Base-by-base conservation (phyloP, 352 stramenopile genomes). In the Globisporangium radiosum region DNA sequence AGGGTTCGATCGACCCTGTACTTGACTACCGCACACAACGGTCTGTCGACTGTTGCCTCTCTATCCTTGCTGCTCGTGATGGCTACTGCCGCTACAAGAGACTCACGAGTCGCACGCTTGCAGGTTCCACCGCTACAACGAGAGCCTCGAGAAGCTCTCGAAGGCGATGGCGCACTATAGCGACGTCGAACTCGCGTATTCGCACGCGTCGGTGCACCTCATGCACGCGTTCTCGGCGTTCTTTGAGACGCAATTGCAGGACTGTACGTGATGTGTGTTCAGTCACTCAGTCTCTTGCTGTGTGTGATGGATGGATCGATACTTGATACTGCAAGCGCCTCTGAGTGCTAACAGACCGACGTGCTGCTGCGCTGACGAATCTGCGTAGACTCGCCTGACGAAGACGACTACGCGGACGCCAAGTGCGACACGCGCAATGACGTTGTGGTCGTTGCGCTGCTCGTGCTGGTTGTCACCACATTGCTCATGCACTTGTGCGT, bases 21-120 rank as follows among this genome's bases (percentile, higher is more conserved):
- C 62, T 92, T 14, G 79, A 88, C 54, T 79, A 77, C 49, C 77
- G 81, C 47, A 88, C 60, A 42, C 75, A 87, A 43, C 71, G 81
- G 78, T 88, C 14, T 25, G 11, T 3, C 45, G 4, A 8, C 5
- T 33, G 45, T 4, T 8, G 7, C 19, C 17, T 64, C 44, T 54
- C 38, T 50, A 33, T 33, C 25, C 25, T 33, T 33, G 25, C 25
- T 33, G 25, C 25, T 33, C 25, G 1, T 33, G 25, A 33, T 33
- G 25, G 2, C 25, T 33, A 33, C 25, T 33, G 25, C 25, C 25
- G 40, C 6, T 38, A 19, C 9, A 14, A 66, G 61, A 55, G 5
- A 58, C 49, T 43, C 6, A 38, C 13, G 36, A 33, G 0, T 9
- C 33, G 7, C 3, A 7, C 43, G 13, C 14, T 45, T 7, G 37